Evolutionary conservation across 208 protist genomes (phyloP), one percentile per base, ranked within the genome.

Genomic region (Borovskyia barvae): DNA sequence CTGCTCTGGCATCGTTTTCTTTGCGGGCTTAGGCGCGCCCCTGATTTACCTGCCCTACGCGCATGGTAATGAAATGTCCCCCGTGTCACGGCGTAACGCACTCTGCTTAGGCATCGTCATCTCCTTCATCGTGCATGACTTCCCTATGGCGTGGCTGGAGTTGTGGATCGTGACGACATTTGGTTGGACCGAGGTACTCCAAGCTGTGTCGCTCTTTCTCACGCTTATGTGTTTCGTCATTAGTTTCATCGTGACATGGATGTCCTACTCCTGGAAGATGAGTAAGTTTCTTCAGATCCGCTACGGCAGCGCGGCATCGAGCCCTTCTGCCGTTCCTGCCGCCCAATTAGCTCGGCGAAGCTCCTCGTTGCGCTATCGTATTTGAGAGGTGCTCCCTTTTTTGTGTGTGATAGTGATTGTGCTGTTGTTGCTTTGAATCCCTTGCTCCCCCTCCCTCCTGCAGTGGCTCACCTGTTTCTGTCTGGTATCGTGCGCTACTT

Each of bases 21-120:
- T 85, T 46, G 69, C 75, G 28, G 39, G 69, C 30, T 56, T 75
- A 9, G 50, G 67, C 15, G 77, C 74, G 0, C 80, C 83, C 14
- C 65, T 91, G 20, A 75, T 95, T 26, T 92, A 89, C 67, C 86
- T 72, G 85, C 54, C 89, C 3, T 93, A 93, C 40, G 53, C 45
- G 42, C 67, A 80, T 22, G 82, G 72, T 4, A 65, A 74, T 55
- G 79, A 92, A 41, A 87, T 95, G 78, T 74, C 83, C 9, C 82
- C 77, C 2, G 71, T 67, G 37, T 77, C 72, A 26, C 68, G 89
- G 22, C 59, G 76, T 35, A 85, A 89, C 46, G 52, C 64, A 4
- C 25, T 68, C n/a, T 78, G 56, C 29, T 33, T 88, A 3, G 77
- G 49, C 33, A 67, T 93, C 19, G 33, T 63, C 26, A 66, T 85